These are phyloP conservation scores for Diplodia intermedia DNA, from an alignment of 2,329 filamentous ascomycete species.

Conservation along the genomic window DNA sequence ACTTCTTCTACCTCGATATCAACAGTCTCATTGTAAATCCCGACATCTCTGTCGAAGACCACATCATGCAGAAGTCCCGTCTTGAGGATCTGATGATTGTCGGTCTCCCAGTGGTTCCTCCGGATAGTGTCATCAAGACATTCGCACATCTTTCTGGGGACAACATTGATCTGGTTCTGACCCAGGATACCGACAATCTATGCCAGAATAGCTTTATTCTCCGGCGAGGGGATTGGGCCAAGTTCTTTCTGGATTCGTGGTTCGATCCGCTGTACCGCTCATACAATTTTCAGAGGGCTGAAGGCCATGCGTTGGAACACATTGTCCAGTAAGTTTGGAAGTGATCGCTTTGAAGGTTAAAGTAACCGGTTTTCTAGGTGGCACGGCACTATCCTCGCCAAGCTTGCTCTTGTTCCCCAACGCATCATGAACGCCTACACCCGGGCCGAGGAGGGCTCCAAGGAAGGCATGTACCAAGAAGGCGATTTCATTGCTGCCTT, in stretches of 20 bases:
- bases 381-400: conserved; percentile 94
- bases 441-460: conserved; percentile 51
- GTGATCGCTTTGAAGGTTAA: neutral
- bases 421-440: conserved; percentile 79
- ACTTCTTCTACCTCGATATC: conserved; percentile 86
- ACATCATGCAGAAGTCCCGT: conserved; percentile 70
- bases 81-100: conserved; percentile 83
- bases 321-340: conserved; percentile 55
- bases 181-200: conserved; percentile 83
- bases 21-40: conserved; percentile 91
- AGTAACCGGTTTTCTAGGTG: conserved; percentile 69
- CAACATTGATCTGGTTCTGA: conserved; percentile 80
- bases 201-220: conserved; percentile 79
- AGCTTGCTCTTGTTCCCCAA: conserved; percentile 88
- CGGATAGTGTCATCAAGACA: conserved; percentile 96
- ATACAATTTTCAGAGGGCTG: conserved; percentile 97
- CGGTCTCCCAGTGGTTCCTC: conserved; percentile 86
- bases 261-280: conserved; percentile 91
- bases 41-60: conserved; percentile 69
- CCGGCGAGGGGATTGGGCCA: conserved; percentile 85
- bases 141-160: conserved; percentile 80
- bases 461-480: conserved; percentile 71
- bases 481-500: conserved; percentile 87
- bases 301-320: conserved; percentile 81
- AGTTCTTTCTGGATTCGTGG: conserved; percentile 94